Percentiles rank a stretch among this genome's conserved stretches.
These are phyloP conservation scores for Gardenia jasminoides DNA, from an alignment of 257 asterid species.

Conservation along the genomic window DNA sequence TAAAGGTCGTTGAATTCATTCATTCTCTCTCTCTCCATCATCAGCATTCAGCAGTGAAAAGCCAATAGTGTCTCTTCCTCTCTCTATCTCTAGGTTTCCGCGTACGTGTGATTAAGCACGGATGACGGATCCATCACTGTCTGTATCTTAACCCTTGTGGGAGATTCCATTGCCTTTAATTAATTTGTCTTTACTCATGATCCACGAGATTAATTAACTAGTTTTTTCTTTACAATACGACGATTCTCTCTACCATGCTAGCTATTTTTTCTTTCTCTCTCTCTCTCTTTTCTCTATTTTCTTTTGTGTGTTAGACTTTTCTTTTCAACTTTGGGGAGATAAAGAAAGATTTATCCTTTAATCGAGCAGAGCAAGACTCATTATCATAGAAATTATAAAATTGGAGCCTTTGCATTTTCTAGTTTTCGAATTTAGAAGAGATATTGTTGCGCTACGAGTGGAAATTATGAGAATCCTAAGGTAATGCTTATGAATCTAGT, in stretches of 20 bases:
- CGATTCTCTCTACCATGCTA: too few relatives aligned
- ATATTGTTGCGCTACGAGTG: background rate
- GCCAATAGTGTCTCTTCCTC: slow-evolving; percentile 51
- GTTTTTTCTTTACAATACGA: background rate
- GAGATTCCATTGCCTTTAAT: slow-evolving; percentile 54
- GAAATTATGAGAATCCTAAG: background rate
- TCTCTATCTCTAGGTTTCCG: slow-evolving; percentile 46
- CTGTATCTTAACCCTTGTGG: slow-evolving; percentile 28
- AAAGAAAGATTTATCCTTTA: too few relatives aligned
- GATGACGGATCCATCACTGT: slow-evolving; percentile 59
- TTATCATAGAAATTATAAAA: too few relatives aligned
- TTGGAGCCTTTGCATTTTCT: too few relatives aligned
- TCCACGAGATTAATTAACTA: slow-evolving; percentile 9
- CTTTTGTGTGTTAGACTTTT: too few relatives aligned
- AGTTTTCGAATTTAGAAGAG: too few relatives aligned
- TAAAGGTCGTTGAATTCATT: too few relatives aligned
- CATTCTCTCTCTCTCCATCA: background rate
- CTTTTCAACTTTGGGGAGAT: background rate
- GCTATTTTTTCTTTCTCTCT: background rate
- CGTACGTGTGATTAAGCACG: slow-evolving; percentile 69
- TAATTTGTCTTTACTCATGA: slow-evolving; percentile 52
- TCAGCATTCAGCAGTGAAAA: too few relatives aligned
- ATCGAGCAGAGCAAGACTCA: background rate
- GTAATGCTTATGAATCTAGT: background rate
- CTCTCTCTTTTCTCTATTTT: too few relatives aligned